phyloP scores from a whole-genome alignment of 768 basidiomycete species.

The Harrya chromipes region DNA sequence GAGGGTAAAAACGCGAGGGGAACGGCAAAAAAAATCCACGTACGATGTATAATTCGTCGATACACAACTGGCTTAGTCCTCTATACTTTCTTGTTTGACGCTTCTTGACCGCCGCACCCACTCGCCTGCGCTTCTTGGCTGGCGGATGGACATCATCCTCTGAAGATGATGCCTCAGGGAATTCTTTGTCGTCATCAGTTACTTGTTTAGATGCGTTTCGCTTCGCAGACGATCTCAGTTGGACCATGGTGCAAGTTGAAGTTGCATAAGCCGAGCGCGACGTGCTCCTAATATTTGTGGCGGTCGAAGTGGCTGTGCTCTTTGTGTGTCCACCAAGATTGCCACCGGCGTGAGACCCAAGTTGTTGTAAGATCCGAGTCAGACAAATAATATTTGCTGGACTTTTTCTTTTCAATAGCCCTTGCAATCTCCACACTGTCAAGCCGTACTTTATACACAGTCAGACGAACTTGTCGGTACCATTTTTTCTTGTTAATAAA shows the following conservation, averaged over 20 bases:
- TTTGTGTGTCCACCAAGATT: too few species aligned
- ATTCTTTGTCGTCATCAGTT: neutral
- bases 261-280: too few species aligned
- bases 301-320: too few species aligned
- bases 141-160: neutral
- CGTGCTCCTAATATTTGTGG: too few species aligned
- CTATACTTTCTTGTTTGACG: neutral
- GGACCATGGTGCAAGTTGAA: conserved; percentile 7
- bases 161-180: neutral
- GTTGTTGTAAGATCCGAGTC: too few species aligned
- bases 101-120: conserved; percentile 4
- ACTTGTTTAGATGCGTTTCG: neutral
- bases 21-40: neutral
- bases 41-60: conserved; percentile 22
- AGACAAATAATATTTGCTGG: too few species aligned
- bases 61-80: conserved; percentile 14
- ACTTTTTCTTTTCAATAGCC: too few species aligned
- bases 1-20: neutral
- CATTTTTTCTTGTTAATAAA: too few species aligned
- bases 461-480: too few species aligned
- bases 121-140: conserved; percentile 7
- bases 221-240: neutral
- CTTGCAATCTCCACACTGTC: too few species aligned
- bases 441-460: too few species aligned
- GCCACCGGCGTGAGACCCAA: too few species aligned